These are phyloP conservation scores for Daldinia sp. DNA, from an alignment of 2,329 filamentous ascomycete genomes.

Conservation along the genomic window DNA sequence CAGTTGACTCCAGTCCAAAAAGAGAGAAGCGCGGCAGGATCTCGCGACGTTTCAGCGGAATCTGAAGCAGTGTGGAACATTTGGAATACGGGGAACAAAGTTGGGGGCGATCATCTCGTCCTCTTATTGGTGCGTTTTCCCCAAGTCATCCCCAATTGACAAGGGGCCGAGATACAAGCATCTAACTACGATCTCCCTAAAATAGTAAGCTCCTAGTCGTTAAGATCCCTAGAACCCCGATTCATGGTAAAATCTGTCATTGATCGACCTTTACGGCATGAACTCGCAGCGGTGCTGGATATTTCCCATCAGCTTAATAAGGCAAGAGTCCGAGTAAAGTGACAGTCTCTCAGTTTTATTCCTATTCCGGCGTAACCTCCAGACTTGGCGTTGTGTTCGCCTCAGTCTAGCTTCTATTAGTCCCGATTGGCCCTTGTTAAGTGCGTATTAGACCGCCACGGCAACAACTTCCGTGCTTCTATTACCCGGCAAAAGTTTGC, in stretches of 20 bases:
- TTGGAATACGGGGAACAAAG: conserved; percentile 38
- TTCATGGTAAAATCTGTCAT: conserved; percentile 13
- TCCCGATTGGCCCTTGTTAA: conserved; percentile 1
- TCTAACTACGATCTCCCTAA: conserved; percentile 23
- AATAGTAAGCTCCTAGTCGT: conserved; percentile 25
- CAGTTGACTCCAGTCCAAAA: conserved; percentile 23
- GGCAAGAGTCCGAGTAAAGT: conserved; percentile 17
- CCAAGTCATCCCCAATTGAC: conserved; percentile 5
- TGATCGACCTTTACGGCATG: conserved; percentile 21
- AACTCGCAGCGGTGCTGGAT: conserved; percentile 13
- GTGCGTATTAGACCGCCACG: conserved; percentile 2
- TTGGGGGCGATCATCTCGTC: conserved; percentile 11
- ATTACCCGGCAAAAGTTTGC: not conserved
- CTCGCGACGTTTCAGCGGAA: conserved; percentile 45
- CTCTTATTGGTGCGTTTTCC: conserved; percentile 28
- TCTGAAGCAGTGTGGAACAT: conserved; percentile 40
- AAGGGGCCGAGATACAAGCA: conserved; percentile 33
- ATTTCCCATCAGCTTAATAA: conserved; percentile 21
- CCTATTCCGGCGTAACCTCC: conserved; percentile 21
- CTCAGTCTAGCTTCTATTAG: conserved; percentile 16
- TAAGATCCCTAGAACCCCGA: conserved; percentile 23
- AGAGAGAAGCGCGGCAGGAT: conserved; percentile 33
- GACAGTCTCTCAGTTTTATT: conserved; percentile 15
- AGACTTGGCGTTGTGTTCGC: conserved; percentile 33
- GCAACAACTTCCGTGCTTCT: conserved; percentile 10